Evolutionary conservation across 352 stramenopile species (phyloP), one percentile per base, ranked within the genome.

Genomic region (Phytophthora rubi): DNA sequence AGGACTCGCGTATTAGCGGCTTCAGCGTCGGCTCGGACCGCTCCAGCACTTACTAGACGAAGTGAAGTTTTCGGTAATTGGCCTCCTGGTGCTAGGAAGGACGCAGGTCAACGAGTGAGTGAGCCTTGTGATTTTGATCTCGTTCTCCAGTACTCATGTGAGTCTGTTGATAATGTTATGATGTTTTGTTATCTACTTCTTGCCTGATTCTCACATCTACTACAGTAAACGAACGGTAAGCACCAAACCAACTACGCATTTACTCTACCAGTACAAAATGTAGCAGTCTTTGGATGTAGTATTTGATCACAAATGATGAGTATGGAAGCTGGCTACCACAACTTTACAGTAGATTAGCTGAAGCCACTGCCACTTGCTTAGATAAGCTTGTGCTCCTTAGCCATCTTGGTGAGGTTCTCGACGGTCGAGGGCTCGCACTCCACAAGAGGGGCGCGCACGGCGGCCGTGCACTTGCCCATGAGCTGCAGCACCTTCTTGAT

Each of bases 401-500:
- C 72, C 48, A 92, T 68, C 61, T 81, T 73, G 51, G 75, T 83
- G 53, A 97, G 75, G 62, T 76, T 86, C 48, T 83, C 82, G 32
- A 90, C 69, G 2, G 88, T 94, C 57, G 88, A 82, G 21, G 80
- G 75, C 53, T 82, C 83, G 59, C 91, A 94, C 58, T 86, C 67
- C 30, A 91, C 82, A 32, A 97, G 79, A 18, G 91, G 91, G 9
- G 89, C 76, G 18, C 91, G 89, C 59, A 93, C 88, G 32, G 85
- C 68, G 59, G 86, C 60, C 15, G 85, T 77, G 76, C 88, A 96
- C 81, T 96, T 96, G 77, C 91, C 91, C 51, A 96, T 77, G 32
- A 96, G 71, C 76, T 96, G 83, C 75, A 97, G 85, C 42, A 91
- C 79, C 70, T 96, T 94, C 81, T 98, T 98, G 59, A 96, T 78